A percentile compares a stretch with the other conserved stretches of the same genome.
These are phyloP conservation scores for Boletus edulis DNA, from an alignment of 768 basidiomycete genomes.

Conservation along the genomic window DNA sequence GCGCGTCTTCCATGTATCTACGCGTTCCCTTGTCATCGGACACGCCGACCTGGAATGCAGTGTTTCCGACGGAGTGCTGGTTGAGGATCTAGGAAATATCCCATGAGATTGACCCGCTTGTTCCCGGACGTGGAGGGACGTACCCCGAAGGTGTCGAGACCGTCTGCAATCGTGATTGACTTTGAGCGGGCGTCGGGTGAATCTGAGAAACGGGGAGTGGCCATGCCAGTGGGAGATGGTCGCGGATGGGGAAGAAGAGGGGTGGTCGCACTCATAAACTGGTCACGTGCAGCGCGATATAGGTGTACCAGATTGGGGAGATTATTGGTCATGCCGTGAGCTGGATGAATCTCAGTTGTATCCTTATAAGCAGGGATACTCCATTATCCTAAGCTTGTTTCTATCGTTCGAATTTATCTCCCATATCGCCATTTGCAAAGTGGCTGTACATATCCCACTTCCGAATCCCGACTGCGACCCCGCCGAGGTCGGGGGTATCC, in stretches of 20 bases:
- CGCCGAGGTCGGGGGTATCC: background rate
- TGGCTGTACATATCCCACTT: background rate
- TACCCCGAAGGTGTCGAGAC: conserved; percentile 75
- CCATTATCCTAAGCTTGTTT: too few relatives aligned
- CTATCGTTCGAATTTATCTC: too few relatives aligned
- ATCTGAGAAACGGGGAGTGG: conserved; percentile 42
- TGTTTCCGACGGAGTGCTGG: conserved; percentile 65
- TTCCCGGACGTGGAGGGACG: conserved; percentile 22
- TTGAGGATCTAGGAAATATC: conserved; percentile 34
- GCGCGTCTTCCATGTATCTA: conserved; percentile 96
- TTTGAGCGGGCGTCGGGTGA: conserved; percentile 80
- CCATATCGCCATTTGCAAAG: background rate
- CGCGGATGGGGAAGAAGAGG: conserved; percentile 9
- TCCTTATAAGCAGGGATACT: too few relatives aligned
- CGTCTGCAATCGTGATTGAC: conserved; percentile 74
- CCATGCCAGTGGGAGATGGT: conserved; percentile 23
- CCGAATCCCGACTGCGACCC: background rate
- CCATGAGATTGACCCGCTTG: background rate
- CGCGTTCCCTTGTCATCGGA: conserved; percentile 87
- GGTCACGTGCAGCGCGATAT: conserved; percentile 24
- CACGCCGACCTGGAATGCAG: conserved; percentile 60
- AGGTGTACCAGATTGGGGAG: conserved; percentile 2
- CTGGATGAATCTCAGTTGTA: too few relatives aligned
- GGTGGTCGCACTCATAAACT: conserved; percentile 7
- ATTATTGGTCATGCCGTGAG: background rate